A percentile compares a stretch with the other conserved stretches of the same genome.
These are phyloP conservation scores for Plasmodium relictum DNA, from an alignment of 169 alveolate species.

Conservation along the genomic window DNA sequence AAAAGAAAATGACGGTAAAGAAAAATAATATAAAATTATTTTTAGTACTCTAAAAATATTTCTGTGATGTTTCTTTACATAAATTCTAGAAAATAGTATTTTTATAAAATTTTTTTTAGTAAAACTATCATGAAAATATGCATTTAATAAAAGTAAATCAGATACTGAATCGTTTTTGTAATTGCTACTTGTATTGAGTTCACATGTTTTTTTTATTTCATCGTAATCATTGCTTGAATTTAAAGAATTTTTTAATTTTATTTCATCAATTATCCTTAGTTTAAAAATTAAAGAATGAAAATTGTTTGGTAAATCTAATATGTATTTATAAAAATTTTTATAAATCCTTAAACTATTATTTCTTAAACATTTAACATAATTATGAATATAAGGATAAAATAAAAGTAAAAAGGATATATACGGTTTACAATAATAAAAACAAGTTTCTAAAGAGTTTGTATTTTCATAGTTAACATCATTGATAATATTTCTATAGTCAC, in stretches of 20 bases:
- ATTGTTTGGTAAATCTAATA: conserved; percentile 54
- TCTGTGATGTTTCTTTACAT: conserved; percentile 60
- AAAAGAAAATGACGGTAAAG: conserved; percentile 32
- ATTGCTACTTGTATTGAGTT: background rate
- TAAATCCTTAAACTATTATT: conserved; percentile 55
- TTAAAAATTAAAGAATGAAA: conserved; percentile 40
- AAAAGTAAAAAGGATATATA: conserved; percentile 57
- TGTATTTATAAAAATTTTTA: conserved; percentile 46
- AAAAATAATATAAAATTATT: conserved; percentile 25
- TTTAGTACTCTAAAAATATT: conserved; percentile 37
- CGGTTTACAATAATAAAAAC: conserved; percentile 68
- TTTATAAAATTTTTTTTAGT: conserved; percentile 54
- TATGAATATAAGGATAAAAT: conserved; percentile 59
- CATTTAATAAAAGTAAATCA: conserved; percentile 2
- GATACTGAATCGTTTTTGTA: background rate
- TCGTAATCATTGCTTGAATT: conserved; percentile 14
- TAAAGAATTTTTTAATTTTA: conserved; percentile 9
- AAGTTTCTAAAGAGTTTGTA: conserved; percentile 42
- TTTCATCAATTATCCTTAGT: conserved; percentile 17
- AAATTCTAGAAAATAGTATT: conserved; percentile 66
- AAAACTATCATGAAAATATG: conserved; percentile 23
- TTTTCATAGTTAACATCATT: conserved; percentile 58
- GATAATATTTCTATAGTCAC: conserved; percentile 47
- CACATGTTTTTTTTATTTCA: background rate
- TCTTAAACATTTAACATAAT: conserved; percentile 37